Conservation (phyloP, 768 basidiomycete genomes). For the Lactifluus volemus region DNA sequence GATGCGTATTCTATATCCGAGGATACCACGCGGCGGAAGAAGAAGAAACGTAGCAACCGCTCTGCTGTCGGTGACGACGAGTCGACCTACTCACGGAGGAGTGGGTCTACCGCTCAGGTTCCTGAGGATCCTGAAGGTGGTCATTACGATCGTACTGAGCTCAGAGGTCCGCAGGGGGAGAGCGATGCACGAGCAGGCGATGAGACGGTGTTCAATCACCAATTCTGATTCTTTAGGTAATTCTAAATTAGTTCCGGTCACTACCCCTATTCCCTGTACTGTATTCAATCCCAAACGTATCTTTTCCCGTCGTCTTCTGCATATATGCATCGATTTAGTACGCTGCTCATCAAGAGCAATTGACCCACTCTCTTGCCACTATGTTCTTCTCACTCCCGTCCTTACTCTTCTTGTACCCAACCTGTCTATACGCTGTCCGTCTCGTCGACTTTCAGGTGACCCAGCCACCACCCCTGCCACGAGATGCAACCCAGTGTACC, state of each 20-base stretch:
- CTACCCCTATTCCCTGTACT: background rate
- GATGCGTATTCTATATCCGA: slow-evolving; percentile 55
- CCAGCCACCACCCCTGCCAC: background rate
- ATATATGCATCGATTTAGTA: too few relatives aligned
- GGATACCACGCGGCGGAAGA: slow-evolving; percentile 41
- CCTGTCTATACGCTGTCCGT: background rate
- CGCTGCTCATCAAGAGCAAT: too few relatives aligned
- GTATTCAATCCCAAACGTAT: too few relatives aligned
- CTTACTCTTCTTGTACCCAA: background rate
- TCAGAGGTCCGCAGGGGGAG: slow-evolving; percentile 68
- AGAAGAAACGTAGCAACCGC: slow-evolving; percentile 54
- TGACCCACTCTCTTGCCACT: too few relatives aligned
- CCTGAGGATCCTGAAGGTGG: slow-evolving; percentile 71
- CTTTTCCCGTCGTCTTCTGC: background rate
- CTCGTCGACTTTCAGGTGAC: background rate
- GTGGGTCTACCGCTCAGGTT: slow-evolving; percentile 38
- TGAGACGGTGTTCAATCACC: slow-evolving; percentile 84
- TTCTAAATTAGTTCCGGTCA: background rate
- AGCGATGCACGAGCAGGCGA: slow-evolving; percentile 99
- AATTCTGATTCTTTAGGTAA: slow-evolving; percentile 1
- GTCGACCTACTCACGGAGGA: slow-evolving; percentile 27
- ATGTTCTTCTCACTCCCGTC: background rate
- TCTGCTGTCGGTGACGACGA: slow-evolving; percentile 33
- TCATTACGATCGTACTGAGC: slow-evolving; percentile 55
- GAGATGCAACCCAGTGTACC: background rate